Evolutionary conservation across 352 stramenopile genomes (phyloP).

Genomic region (Phytophthora hybrid): DNA sequence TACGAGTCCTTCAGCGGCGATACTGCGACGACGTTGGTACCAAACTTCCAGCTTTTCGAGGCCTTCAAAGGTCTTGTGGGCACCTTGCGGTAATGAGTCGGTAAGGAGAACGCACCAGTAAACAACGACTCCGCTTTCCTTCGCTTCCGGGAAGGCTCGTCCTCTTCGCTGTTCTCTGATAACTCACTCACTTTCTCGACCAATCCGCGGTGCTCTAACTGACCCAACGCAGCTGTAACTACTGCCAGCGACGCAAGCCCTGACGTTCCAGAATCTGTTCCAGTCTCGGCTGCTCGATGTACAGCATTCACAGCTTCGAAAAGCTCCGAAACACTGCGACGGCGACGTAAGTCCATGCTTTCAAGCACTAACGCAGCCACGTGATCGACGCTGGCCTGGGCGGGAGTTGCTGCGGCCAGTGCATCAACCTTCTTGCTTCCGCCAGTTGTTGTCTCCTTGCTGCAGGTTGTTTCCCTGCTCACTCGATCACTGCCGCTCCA

Average conservation of each 20-base stretch:
- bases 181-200: conserved; percentile 57
- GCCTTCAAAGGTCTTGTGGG: conserved; percentile 74
- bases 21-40: conserved; percentile 43
- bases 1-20: conserved; percentile 38
- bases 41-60: conserved; percentile 76
- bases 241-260: conserved; percentile 53
- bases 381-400: conserved; percentile 48
- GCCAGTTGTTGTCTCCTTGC: neutral
- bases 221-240: conserved; percentile 63
- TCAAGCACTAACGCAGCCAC: conserved; percentile 60
- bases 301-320: conserved; percentile 55
- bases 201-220: conserved; percentile 59
- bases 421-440: conserved; percentile 19
- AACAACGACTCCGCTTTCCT: conserved; percentile 32
- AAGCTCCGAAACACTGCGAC: conserved; percentile 65
- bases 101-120: conserved; percentile 35
- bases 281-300: conserved; percentile 2
- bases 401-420: conserved; percentile 11
- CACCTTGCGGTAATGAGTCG: conserved; percentile 69
- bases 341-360: conserved; percentile 65
- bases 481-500: conserved; percentile 45
- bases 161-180: conserved; percentile 23
- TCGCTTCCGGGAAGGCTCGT: conserved; percentile 34
- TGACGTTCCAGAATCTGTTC: neutral
- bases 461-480: conserved; percentile 29